Evolutionary conservation across 2,329 filamentous ascomycete genomes (phyloP).

Genomic region (Monilinia laxa): DNA sequence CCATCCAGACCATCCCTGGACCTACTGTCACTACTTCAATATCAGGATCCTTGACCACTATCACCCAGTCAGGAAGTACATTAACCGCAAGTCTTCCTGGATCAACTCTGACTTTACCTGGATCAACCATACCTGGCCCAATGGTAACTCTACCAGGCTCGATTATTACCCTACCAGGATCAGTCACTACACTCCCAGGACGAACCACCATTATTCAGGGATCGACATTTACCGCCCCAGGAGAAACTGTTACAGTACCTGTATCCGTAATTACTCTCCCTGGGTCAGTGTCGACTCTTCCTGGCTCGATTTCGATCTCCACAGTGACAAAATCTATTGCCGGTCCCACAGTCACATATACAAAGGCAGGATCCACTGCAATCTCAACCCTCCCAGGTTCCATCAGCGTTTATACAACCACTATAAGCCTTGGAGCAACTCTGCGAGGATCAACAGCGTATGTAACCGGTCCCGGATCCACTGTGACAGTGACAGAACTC

Average conservation of each 20-base stretch:
- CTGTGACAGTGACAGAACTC: slow-evolving; percentile 27
- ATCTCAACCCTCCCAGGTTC: slow-evolving; percentile 22
- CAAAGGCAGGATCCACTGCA: slow-evolving; percentile 25
- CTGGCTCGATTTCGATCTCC: slow-evolving; percentile 19
- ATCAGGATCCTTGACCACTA: slow-evolving; percentile 26
- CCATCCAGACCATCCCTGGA: slow-evolving; percentile 13
- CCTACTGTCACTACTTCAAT: slow-evolving; percentile 25
- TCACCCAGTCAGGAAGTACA: background rate
- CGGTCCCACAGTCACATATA: slow-evolving; percentile 10
- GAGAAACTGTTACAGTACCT: slow-evolving; percentile 1
- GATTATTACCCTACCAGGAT: slow-evolving; percentile 7
- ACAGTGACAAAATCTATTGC: slow-evolving; percentile 18
- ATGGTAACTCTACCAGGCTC: background rate
- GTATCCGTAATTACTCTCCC: slow-evolving; percentile 2
- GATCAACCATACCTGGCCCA: background rate
- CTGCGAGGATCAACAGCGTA: slow-evolving; percentile 19
- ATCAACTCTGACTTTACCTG: background rate
- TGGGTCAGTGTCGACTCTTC: slow-evolving; percentile 18
- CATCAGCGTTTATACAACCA: slow-evolving; percentile 24
- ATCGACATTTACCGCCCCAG: slow-evolving; percentile 11
- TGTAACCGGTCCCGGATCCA: slow-evolving; percentile 23
- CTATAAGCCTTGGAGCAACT: slow-evolving; percentile 20
- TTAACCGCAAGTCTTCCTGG: slow-evolving; percentile 5
- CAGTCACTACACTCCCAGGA: background rate
- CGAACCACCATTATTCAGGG: slow-evolving; percentile 1